phyloP scores from a whole-genome alignment of 78 protist species.

The Dictyostelium capitatum region DNA sequence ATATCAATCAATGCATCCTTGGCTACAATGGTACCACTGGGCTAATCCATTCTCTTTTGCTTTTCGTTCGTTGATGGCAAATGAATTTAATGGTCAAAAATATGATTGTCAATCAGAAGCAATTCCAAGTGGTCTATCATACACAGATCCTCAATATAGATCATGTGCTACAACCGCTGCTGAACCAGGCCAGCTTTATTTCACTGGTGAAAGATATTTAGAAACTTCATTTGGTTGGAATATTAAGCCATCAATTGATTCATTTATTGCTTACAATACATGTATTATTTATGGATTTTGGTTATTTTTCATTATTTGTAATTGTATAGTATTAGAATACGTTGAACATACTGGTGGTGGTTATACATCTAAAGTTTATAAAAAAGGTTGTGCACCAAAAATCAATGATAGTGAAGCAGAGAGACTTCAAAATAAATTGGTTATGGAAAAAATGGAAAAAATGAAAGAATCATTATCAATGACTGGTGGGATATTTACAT shows the following conservation, averaged over 20 bases:
- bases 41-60: slow-evolving; percentile 68
- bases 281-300: slow-evolving; percentile 24
- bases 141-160: background rate
- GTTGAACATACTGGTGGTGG: slow-evolving; percentile 48
- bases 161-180: slow-evolving; percentile 32
- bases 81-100: slow-evolving; percentile 31
- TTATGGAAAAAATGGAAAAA: slow-evolving; percentile 18
- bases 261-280: slow-evolving; percentile 23
- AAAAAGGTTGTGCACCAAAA: slow-evolving; percentile 78
- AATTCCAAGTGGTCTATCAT: slow-evolving; percentile 32
- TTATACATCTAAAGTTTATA: slow-evolving; percentile 29
- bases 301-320: slow-evolving; percentile 13
- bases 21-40: slow-evolving; percentile 67
- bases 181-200: slow-evolving; percentile 1
- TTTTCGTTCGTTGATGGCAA: slow-evolving; percentile 52
- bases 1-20: slow-evolving; percentile 58
- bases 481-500: slow-evolving; percentile 52
- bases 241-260: background rate
- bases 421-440: slow-evolving; percentile 29
- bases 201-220: slow-evolving; percentile 56
- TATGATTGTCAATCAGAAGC: slow-evolving; percentile 28
- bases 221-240: background rate
- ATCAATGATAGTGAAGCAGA: slow-evolving; percentile 51
- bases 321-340: slow-evolving; percentile 31
- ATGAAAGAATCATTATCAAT: slow-evolving; percentile 31